These are phyloP conservation scores for Mycena metata DNA, from an alignment of 768 basidiomycete genomes.

Conservation along the genomic window DNA sequence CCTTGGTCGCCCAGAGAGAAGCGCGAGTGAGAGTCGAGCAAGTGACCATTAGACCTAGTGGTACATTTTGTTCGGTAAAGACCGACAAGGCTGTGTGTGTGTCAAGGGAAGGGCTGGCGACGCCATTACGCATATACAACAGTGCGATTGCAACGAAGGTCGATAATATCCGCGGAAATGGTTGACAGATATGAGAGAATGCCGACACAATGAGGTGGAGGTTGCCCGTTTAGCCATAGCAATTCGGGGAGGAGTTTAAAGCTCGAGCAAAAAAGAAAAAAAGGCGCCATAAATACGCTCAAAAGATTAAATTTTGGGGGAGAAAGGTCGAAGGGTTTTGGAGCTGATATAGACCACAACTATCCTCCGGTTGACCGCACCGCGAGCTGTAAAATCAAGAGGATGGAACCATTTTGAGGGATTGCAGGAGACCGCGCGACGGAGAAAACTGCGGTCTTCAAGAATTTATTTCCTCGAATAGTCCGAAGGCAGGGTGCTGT, in stretches of 20 bases:
- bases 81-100: conserved; percentile 21
- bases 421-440: neutral
- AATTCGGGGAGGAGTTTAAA: too few relatives aligned
- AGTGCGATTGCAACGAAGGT: neutral
- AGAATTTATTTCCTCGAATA: conserved; percentile 13
- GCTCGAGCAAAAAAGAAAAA: too few relatives aligned
- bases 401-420: neutral
- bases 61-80: conserved; percentile 2
- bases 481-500: neutral
- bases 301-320: neutral
- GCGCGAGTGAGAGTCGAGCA: conserved; percentile 3
- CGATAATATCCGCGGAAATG: conserved; percentile 4
- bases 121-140: neutral
- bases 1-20: conserved; percentile 4
- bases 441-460: neutral
- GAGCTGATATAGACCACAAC: too few relatives aligned
- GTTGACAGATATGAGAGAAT: neutral
- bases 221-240: neutral
- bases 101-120: conserved; percentile 5
- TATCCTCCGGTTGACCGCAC: too few relatives aligned
- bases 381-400: conserved; percentile 6
- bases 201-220: neutral
- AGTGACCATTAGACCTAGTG: neutral
- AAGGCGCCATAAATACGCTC: neutral
- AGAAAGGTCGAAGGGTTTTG: neutral